Base-by-base conservation (phyloP, 177 flowering plant genomes). In the Tripterygium wilfordii region DNA sequence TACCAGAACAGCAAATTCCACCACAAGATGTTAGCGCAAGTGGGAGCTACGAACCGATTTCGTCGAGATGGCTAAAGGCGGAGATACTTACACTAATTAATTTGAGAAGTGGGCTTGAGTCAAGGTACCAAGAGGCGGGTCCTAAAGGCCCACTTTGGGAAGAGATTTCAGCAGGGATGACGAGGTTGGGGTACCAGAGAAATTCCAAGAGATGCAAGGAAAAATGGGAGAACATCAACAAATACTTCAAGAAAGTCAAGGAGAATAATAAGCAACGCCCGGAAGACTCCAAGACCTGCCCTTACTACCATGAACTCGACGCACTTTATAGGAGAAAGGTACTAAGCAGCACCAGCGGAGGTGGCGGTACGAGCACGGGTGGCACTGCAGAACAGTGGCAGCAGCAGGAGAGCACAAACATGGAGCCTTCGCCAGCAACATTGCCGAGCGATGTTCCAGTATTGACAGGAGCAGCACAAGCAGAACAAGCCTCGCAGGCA, bases 221-320 rank as follows among this genome's bases (percentile, higher is more conserved):
- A 57, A 82, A 82, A 60, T 82, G 89, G 89, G 85, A 79, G 63
- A 82, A 82, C 49, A 82, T 82, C 57, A 82, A 79, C 66, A 82
- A 82, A 67, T 82, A 82, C 72, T 82, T 72, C 69, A 82, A 79
- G 59, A 82, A 82, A 50, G 83, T 79, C 8, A 82, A 82, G 42
- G 89, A 79, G 37, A 72, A 76, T 64, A 77, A 77, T 67, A 79
- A 79, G 74, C 75, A 66, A 61, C 66, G 89, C 14, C 83, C 85
- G 0, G 76, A 75, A 30, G 89, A 82, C 30, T 74, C 89, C 38
- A 82, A 79, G 51, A 82, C 89, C n/a, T 82, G 89, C 56, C 85
- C 89, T 31, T 82, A 82, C 20, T 82, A 77, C 48, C 79, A 79
- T 33, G 68, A 77, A 47, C 63, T 82, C 4, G 85, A 79, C 42